Conservation (phyloP, 129 eudicot species). For the Apium graveolens region DNA sequence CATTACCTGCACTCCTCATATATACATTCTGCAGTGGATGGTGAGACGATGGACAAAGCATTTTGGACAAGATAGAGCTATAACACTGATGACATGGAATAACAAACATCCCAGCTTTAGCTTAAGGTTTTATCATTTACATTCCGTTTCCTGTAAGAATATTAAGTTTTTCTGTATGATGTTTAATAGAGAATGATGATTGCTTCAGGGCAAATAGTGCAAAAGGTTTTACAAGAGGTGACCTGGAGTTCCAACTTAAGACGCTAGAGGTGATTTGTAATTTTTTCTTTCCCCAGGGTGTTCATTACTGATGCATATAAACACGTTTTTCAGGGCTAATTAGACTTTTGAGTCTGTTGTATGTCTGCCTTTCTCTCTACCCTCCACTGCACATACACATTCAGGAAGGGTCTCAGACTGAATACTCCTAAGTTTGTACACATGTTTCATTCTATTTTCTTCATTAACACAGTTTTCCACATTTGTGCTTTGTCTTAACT, state of each 20-base stretch:
- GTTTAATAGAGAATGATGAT: conserved; percentile 3
- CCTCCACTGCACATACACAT: not conserved
- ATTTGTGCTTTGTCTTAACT: not conserved
- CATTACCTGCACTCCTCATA: not conserved
- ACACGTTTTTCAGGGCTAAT: not conserved
- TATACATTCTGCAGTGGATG: conserved; percentile 62
- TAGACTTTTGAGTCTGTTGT: not conserved
- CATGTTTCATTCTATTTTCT: conserved; percentile 1
- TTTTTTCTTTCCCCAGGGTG: not conserved
- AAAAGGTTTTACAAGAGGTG: conserved; percentile 70
- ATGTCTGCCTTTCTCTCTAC: not conserved
- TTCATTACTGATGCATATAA: not conserved
- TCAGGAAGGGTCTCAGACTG: not conserved
- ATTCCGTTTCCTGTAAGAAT: not conserved
- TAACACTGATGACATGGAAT: conserved; percentile 84
- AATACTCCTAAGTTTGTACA: not conserved
- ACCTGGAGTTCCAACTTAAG: conserved; percentile 56
- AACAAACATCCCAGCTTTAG: conserved; percentile 74
- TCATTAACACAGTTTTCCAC: not conserved
- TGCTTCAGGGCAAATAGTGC: conserved; percentile 67
- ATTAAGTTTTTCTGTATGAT: conserved; percentile 15
- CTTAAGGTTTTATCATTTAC: conserved; percentile 45
- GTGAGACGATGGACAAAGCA: conserved; percentile 84
- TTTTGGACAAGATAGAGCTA: conserved; percentile 69
- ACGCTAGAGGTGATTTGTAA: conserved; percentile 41